A percentile compares a stretch with the other conserved stretches of the same genome.
Conservation (phyloP, 2,329 filamentous ascomycete species). For the Calonectria hawksworthii region DNA sequence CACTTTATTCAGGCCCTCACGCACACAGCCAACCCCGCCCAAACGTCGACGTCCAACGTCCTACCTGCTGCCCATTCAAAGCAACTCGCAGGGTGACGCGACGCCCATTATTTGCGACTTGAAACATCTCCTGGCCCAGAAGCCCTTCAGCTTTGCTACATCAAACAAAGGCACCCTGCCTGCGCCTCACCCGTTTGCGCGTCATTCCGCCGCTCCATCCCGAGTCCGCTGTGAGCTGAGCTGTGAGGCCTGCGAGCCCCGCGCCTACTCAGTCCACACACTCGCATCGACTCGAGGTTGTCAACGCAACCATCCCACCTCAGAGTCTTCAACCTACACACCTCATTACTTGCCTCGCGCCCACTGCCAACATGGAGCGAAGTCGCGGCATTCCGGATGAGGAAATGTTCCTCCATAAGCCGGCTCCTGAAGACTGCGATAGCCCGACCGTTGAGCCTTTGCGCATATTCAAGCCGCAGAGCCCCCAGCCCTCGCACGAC, state of each 20-base stretch:
- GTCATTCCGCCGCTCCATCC: slow-evolving; percentile 3
- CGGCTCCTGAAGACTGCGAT: slow-evolving; percentile 68
- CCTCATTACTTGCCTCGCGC: slow-evolving; percentile 22
- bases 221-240: background rate
- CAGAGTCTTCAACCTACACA: slow-evolving; percentile 4
- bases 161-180: slow-evolving; percentile 10
- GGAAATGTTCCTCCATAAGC: slow-evolving; percentile 83
- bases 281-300: slow-evolving; percentile 4
- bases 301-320: background rate
- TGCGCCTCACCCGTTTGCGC: slow-evolving; percentile 17
- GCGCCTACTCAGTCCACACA: slow-evolving; percentile 7
- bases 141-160: background rate
- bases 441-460: slow-evolving; percentile 87
- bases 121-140: slow-evolving; percentile 16
- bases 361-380: slow-evolving; percentile 60
- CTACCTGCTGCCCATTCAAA: slow-evolving; percentile 24
- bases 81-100: background rate
- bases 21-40: slow-evolving; percentile 41
- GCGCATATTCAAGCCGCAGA: slow-evolving; percentile 85
- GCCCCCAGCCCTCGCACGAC: slow-evolving; percentile 67
- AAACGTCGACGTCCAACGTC: slow-evolving; percentile 24
- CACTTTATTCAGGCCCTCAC: slow-evolving; percentile 27
- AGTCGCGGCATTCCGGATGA: slow-evolving; percentile 79
- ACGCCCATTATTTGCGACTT: background rate
- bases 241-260: slow-evolving; percentile 13